These are phyloP conservation scores for Sphagnurus paluster DNA, from an alignment of 1,284 basidiomycete species.

Conservation along the genomic window DNA sequence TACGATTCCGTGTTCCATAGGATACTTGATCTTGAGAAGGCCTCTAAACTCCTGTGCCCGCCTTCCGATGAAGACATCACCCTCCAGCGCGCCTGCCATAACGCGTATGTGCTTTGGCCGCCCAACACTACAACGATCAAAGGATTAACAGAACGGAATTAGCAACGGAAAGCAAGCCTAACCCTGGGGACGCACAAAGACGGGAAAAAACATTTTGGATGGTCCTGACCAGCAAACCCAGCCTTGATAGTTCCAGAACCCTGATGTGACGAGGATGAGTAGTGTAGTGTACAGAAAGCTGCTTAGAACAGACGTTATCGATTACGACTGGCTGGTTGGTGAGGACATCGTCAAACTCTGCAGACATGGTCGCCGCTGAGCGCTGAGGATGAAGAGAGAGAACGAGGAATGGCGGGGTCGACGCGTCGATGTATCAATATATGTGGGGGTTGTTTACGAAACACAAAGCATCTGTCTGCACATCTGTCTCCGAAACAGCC, in stretches of 20 bases:
- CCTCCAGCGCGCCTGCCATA: slow-evolving; percentile 94
- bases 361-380: slow-evolving; percentile 52
- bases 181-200: slow-evolving; percentile 80
- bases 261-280: slow-evolving; percentile 41
- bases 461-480: neutral
- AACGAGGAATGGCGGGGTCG: neutral
- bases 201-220: slow-evolving; percentile 97
- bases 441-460: slow-evolving; percentile 5
- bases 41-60: slow-evolving; percentile 94
- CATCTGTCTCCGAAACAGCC: slow-evolving; percentile 1
- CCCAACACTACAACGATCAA: slow-evolving; percentile 67
- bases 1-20: slow-evolving; percentile 95
- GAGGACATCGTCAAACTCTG: slow-evolving; percentile 87
- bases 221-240: slow-evolving; percentile 96
- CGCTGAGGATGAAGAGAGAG: neutral
- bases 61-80: slow-evolving; percentile 91
- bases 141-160: slow-evolving; percentile 27
- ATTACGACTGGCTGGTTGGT: slow-evolving; percentile 95
- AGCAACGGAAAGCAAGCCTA: slow-evolving; percentile 30
- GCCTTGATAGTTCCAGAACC: slow-evolving; percentile 98
- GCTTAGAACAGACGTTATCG: slow-evolving; percentile 77
- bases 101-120: slow-evolving; percentile 94
- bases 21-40: slow-evolving; percentile 94
- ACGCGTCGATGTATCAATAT: slow-evolving; percentile 5
- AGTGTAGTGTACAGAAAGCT: slow-evolving; percentile 16